Conservation (phyloP, 1,284 basidiomycete genomes). For the Tylopilus orsonianus region DNA sequence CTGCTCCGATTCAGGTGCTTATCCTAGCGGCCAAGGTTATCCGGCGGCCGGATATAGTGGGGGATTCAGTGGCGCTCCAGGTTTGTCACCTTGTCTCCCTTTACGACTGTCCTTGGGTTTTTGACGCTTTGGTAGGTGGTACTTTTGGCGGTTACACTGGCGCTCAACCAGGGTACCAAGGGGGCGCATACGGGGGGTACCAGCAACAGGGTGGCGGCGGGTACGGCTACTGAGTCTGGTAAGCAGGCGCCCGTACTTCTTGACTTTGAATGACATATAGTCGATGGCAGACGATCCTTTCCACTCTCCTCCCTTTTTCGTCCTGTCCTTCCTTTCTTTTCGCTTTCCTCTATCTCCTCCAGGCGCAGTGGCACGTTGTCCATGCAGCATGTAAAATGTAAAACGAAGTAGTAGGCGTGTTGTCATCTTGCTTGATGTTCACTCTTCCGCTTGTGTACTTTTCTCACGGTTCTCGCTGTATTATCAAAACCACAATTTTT, state of each 20-base stretch:
- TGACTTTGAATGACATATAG: slow-evolving; percentile 4
- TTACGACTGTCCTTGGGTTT: not conserved
- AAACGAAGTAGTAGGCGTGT: slow-evolving; percentile 8
- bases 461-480: slow-evolving; percentile 7
- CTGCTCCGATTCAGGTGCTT: not conserved
- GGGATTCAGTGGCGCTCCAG: slow-evolving; percentile 13
- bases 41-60: slow-evolving; percentile 25
- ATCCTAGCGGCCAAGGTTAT: slow-evolving; percentile 11
- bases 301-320: not conserved
- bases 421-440: not conserved
- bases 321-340: slow-evolving; percentile 4
- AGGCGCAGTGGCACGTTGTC: slow-evolving; percentile 4
- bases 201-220: slow-evolving; percentile 21
- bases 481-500: slow-evolving; percentile 8
- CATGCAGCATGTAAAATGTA: slow-evolving; percentile 21
- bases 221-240: slow-evolving; percentile 26
- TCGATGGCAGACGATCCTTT: not conserved
- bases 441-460: not conserved
- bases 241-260: not conserved
- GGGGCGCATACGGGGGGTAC: slow-evolving; percentile 23
- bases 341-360: not conserved
- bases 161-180: slow-evolving; percentile 28
- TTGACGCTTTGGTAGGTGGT: slow-evolving; percentile 11
- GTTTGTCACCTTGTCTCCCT: slow-evolving; percentile 5
- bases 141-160: slow-evolving; percentile 15